These are phyloP conservation scores for Scutellaria galericulata DNA, from an alignment of 257 asterid genomes.

Conservation along the genomic window DNA sequence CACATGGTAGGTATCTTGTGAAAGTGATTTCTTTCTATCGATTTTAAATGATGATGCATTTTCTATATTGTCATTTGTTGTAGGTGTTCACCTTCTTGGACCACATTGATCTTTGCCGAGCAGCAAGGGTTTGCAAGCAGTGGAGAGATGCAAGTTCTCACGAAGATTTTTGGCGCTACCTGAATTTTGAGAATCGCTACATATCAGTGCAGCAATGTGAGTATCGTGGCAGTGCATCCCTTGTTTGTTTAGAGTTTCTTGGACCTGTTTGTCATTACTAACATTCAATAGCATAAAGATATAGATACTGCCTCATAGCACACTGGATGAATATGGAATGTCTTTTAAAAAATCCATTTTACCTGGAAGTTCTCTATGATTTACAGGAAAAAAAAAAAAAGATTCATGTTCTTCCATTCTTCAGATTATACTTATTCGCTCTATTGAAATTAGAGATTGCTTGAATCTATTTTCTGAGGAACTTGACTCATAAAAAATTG, in stretches of 20 bases:
- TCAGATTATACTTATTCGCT: background rate
- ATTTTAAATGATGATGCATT: slow-evolving; percentile 10
- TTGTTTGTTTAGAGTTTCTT: slow-evolving; percentile 20
- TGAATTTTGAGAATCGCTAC: slow-evolving; percentile 79
- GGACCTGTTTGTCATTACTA: background rate
- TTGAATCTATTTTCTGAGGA: background rate
- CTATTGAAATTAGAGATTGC: background rate
- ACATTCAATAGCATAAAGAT: slow-evolving; percentile 11
- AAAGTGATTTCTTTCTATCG: background rate
- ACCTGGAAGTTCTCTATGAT: background rate
- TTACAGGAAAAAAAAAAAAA: background rate
- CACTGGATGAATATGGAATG: background rate
- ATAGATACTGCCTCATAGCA: slow-evolving; percentile 1
- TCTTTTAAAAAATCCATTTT: background rate
- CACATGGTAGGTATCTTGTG: slow-evolving; percentile 69
- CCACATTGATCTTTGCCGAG: slow-evolving; percentile 90
- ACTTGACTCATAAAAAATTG: background rate
- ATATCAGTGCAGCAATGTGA: slow-evolving; percentile 79
- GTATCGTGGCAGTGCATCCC: slow-evolving; percentile 37
- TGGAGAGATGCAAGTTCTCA: slow-evolving; percentile 98
- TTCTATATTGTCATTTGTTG: slow-evolving; percentile 24
- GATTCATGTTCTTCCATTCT: slow-evolving; percentile 2
- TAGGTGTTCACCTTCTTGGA: slow-evolving; percentile 92
- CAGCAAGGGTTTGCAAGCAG: slow-evolving; percentile 90
- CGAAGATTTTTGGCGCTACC: slow-evolving; percentile 95